A percentile compares a stretch with the other conserved stretches of the same genome.
phyloP scores from a whole-genome alignment of 2,329 filamentous ascomycete species.

The Trichothecium roseum region DNA sequence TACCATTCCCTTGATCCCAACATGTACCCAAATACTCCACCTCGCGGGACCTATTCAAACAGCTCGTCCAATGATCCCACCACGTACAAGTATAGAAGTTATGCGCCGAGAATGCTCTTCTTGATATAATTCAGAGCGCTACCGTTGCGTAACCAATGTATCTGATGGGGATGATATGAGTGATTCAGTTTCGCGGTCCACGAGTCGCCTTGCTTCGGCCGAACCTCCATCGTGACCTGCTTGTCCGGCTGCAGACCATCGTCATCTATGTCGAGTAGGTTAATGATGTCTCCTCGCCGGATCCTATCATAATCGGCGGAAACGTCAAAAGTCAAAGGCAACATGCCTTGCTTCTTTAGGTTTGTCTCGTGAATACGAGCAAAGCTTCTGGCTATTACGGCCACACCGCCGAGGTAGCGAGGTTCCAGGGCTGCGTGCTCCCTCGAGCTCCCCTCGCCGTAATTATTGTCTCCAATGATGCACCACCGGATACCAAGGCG shows the following conservation, averaged over 20 bases:
- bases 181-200: conserved; percentile 22
- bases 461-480: conserved; percentile 19
- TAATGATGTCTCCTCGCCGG: conserved; percentile 3
- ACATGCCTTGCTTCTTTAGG: conserved; percentile 65
- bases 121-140: conserved; percentile 22
- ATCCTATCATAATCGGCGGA: neutral
- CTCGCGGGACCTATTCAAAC: too few species aligned
- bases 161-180: conserved; percentile 18
- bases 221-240: conserved; percentile 18
- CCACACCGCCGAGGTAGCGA: conserved; percentile 69
- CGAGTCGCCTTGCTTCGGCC: conserved; percentile 10
- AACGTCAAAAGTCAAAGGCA: conserved; percentile 47
- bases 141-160: conserved; percentile 20
- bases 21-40: too few species aligned
- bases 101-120: too few species aligned
- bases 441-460: conserved; percentile 74
- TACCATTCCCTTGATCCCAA: too few species aligned
- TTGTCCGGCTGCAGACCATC: conserved; percentile 14
- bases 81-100: too few species aligned
- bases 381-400: conserved; percentile 73
- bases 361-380: conserved; percentile 90
- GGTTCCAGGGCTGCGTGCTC: conserved; percentile 82
- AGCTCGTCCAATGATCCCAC: too few species aligned
- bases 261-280: conserved; percentile 5
- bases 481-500: neutral